A percentile compares a stretch with the other conserved stretches of the same genome.
Evolutionary conservation across 208 protist genomes (phyloP).

Genomic region (Crithidia brevicula): DNA sequence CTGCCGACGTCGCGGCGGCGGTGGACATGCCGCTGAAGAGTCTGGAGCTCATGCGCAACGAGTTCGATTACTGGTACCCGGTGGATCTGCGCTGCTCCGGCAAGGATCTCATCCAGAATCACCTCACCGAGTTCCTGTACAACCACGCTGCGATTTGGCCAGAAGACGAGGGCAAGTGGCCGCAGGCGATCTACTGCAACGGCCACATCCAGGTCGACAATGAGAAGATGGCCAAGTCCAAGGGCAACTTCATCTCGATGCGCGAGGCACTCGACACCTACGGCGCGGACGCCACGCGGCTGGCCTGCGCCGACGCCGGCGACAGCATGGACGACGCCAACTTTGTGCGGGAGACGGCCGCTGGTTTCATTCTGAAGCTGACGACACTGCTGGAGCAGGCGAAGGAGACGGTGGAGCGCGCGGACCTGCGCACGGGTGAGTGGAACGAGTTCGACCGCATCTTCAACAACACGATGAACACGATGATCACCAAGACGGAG

Average conservation of each 20-base stretch:
- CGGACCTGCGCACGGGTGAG: constrained; percentile 60
- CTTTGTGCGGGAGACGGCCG: constrained; percentile 95
- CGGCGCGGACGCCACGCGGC: constrained; percentile 93
- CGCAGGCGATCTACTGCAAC: constrained; percentile 97
- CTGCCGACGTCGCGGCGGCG: constrained; percentile 49
- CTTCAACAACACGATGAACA: constrained; percentile 95
- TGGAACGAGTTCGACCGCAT: constrained; percentile 91
- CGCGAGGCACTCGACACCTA: constrained; percentile 84
- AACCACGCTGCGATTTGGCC: constrained; percentile 99
- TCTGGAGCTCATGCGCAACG: constrained; percentile 89
- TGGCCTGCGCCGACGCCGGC: constrained; percentile 99
- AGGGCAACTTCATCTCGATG: constrained; percentile 99
- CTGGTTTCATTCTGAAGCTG: constrained; percentile 96
- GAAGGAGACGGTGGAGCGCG: constrained; percentile 59
- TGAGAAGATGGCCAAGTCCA: constrained; percentile 99
- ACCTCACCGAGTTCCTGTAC: constrained; percentile 99
- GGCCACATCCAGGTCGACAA: constrained; percentile 99
- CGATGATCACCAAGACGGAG: constrained; percentile 86
- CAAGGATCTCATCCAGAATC: constrained; percentile 99
- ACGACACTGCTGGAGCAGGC: constrained; percentile 95
- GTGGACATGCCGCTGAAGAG: constrained; percentile 74
- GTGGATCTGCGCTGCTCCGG: constrained; percentile 99
- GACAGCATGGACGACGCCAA: constrained; percentile 99
- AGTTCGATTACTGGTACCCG: constrained; percentile 99
- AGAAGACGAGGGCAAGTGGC: constrained; percentile 75